Evolutionary conservation across 306 rosid species (phyloP), one percentile per base, ranked within the genome.

Genomic region (Cucurbita pepo): DNA sequence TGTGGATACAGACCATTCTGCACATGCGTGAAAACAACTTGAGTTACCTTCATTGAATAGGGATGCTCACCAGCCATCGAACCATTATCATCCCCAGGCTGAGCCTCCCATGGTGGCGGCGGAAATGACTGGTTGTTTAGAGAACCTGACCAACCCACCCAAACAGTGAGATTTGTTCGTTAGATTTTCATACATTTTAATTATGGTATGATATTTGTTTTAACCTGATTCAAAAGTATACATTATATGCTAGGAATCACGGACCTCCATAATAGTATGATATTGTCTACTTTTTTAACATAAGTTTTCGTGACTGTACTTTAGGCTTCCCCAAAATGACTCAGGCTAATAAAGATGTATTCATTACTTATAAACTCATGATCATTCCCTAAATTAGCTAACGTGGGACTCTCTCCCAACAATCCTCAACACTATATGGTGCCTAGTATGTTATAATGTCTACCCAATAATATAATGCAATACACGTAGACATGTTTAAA

Each of bases 31-130:
- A 85, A 74, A 47, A 81, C 84, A 81, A 82, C 81, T 62, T 84
- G 90, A 71, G 85, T 55, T 63, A 81, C 80, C 81, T 85, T 96
- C 84, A 79, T 7, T 14, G 90, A 82, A 48, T 84, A 90, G 45
- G 89, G 88, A 79, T 80, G 86, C 76, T 79, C 97, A 74, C 82
- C 81, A 25, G 84, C 81, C 16, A 83, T 85, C 14, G 78, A 78
- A 76, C 75, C 77, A 71, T 85, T 81, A 50, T 79, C 85, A 38
- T 81, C 88, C 11, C 79, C 54, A 38, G 91, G 71, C 82, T 87
- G 92, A 80, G 88, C 86, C 83, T 94, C 98, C 98, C 98, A 90
- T 0, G 98, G 98, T 30, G 98, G 98, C 3, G 89, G 92, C 0
- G 98, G 99, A 12, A 87, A 81, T 15, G 96, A 85, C 62, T 86